These are phyloP conservation scores for Tanacetum coccineum DNA, from an alignment of 129 eudicot genomes.

Conservation along the genomic window DNA sequence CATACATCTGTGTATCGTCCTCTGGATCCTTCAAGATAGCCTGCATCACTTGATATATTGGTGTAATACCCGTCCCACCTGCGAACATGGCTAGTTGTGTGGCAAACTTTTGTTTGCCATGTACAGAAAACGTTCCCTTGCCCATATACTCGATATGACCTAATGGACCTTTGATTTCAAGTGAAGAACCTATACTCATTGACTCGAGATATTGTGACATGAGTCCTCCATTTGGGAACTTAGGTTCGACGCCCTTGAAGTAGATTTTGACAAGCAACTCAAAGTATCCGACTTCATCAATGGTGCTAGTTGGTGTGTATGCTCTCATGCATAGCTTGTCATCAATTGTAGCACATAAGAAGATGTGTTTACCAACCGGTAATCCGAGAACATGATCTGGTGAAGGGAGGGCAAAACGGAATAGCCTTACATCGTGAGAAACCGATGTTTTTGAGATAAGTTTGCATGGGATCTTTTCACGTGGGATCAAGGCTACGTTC, in stretches of 20 bases:
- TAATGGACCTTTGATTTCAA: slow-evolving; percentile 83
- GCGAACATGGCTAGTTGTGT: slow-evolving; percentile 81
- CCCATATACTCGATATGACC: slow-evolving; percentile 95
- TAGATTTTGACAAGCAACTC: slow-evolving; percentile 82
- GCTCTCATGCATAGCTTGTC: slow-evolving; percentile 95
- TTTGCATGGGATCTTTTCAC: slow-evolving; percentile 68
- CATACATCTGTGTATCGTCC: slow-evolving; percentile 77
- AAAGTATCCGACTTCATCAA: slow-evolving; percentile 71
- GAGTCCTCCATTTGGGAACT: slow-evolving; percentile 81
- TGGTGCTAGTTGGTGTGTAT: slow-evolving; percentile 71
- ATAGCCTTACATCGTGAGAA: slow-evolving; percentile 71
- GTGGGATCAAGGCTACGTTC: slow-evolving; percentile 55
- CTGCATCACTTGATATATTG: slow-evolving; percentile 91
- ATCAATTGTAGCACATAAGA: slow-evolving; percentile 63
- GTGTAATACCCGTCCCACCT: slow-evolving; percentile 95
- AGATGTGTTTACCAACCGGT: slow-evolving; percentile 86
- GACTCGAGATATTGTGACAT: slow-evolving; percentile 82
- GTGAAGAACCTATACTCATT: slow-evolving; percentile 40
- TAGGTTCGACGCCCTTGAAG: slow-evolving; percentile 61
- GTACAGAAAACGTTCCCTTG: slow-evolving; percentile 57
- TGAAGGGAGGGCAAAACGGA: slow-evolving; percentile 67
- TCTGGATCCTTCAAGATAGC: slow-evolving; percentile 80
- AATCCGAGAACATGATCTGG: slow-evolving; percentile 71
- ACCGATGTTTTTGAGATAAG: slow-evolving; percentile 48
- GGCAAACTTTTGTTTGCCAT: slow-evolving; percentile 69